Conservation (phyloP, 768 basidiomycete genomes). For the Mycena alexandri region DNA sequence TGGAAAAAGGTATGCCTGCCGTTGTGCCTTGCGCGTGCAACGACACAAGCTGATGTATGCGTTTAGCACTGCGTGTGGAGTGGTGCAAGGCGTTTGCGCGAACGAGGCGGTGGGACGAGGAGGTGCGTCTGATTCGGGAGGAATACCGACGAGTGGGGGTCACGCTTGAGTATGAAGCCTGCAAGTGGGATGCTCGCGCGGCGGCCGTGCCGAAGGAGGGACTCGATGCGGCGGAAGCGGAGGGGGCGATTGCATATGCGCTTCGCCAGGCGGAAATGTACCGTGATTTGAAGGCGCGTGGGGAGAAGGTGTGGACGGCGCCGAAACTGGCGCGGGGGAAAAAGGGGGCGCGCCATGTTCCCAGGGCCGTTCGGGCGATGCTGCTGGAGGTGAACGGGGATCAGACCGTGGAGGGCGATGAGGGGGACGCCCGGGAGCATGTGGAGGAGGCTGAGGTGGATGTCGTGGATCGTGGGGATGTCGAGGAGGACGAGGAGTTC, state of each 20-base stretch:
- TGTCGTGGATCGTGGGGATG: neutral
- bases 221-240: neutral
- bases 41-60: neutral
- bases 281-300: neutral
- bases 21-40: neutral
- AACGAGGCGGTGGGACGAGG: conserved; percentile 21
- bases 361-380: neutral
- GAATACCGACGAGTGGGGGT: conserved; percentile 1
- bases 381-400: neutral
- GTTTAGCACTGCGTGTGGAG: conserved; percentile 27
- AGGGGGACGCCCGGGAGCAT: too few relatives aligned
- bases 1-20: conserved; percentile 16
- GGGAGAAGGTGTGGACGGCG: neutral
- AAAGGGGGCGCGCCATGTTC: neutral
- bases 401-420: neutral
- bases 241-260: conserved; percentile 4
- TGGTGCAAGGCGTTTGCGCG: conserved; percentile 26
- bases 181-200: conserved; percentile 11
- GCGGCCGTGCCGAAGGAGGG: neutral
- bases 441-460: neutral
- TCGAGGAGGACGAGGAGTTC: conserved; percentile 3
- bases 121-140: conserved; percentile 19
- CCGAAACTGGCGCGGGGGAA: neutral
- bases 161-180: conserved; percentile 9
- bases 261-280: neutral